phyloP scores from a whole-genome alignment of 2,329 filamentous ascomycete species.

The Fusarium floridanum region DNA sequence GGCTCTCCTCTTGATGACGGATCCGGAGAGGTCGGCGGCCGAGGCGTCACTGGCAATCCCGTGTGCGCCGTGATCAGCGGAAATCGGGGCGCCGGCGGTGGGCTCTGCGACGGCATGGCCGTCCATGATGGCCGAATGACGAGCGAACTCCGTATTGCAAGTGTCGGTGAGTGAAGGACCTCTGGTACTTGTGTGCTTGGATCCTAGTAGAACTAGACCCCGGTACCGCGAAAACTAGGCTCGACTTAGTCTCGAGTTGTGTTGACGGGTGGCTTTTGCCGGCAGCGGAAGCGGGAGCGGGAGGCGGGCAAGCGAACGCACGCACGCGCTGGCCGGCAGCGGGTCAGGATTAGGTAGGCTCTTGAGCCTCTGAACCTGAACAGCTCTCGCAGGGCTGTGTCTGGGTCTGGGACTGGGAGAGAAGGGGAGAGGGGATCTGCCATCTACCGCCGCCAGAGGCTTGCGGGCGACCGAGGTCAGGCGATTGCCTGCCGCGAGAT shows the following conservation, averaged over 20 bases:
- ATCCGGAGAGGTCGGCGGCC: slow-evolving; percentile 22
- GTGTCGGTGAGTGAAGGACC: slow-evolving; percentile 8
- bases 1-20: slow-evolving; percentile 61
- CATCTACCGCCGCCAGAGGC: slow-evolving; percentile 14
- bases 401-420: neutral
- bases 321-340: slow-evolving; percentile 25
- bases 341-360: slow-evolving; percentile 16
- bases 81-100: neutral
- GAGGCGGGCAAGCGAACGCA: slow-evolving; percentile 24
- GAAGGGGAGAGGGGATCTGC: slow-evolving; percentile 9
- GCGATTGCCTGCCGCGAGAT: slow-evolving; percentile 38
- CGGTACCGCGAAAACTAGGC: slow-evolving; percentile 20
- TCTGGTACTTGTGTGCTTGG: neutral
- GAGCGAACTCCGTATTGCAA: slow-evolving; percentile 4
- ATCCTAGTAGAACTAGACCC: slow-evolving; percentile 23
- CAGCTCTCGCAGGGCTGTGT: neutral
- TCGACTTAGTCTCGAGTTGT: slow-evolving; percentile 22
- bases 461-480: slow-evolving; percentile 22
- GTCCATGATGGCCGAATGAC: slow-evolving; percentile 8
- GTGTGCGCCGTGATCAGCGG: neutral
- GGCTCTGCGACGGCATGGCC: neutral
- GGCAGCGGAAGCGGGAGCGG: slow-evolving; percentile 28
- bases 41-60: neutral
- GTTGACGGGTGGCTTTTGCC: slow-evolving; percentile 29
- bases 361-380: neutral